These are phyloP conservation scores for Haplosporangium gracile DNA, from an alignment of 192 early-diverging fungal species.

Conservation along the genomic window DNA sequence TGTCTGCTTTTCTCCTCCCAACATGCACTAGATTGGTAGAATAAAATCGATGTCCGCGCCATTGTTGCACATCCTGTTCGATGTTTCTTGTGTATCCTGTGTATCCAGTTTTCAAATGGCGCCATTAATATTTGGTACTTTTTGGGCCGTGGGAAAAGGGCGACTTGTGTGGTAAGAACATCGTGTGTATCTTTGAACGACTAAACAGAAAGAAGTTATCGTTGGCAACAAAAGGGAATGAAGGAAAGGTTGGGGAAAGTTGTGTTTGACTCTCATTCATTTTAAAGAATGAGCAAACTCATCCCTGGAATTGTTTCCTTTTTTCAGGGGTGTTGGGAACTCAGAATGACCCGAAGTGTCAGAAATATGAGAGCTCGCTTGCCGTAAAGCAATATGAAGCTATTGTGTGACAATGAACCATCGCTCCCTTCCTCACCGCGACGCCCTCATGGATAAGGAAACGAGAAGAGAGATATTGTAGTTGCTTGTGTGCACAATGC, in stretches of 20 bases:
- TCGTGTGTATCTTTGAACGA: neutral
- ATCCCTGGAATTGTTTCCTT: neutral
- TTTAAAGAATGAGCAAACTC: neutral
- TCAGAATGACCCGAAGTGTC: neutral
- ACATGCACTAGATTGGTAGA: neutral
- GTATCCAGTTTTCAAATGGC: neutral
- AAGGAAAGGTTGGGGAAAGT: neutral
- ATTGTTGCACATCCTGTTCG: neutral
- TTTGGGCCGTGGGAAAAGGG: neutral
- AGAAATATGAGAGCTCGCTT: neutral
- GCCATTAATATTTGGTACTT: neutral
- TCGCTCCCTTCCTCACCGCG: neutral
- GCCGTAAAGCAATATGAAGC: neutral
- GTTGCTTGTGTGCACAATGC: neutral
- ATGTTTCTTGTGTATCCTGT: neutral
- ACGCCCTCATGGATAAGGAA: neutral
- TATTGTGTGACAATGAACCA: neutral
- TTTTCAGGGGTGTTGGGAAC: neutral
- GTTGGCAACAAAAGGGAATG: neutral
- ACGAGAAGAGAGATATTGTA: neutral
- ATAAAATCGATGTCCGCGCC: neutral
- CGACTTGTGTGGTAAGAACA: neutral
- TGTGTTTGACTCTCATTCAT: neutral
- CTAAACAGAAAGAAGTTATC: neutral
- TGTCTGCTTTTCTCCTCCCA: constrained; percentile 18